These are phyloP conservation scores for Tulasnella sp. DNA, from an alignment of 768 basidiomycete species.

Conservation along the genomic window DNA sequence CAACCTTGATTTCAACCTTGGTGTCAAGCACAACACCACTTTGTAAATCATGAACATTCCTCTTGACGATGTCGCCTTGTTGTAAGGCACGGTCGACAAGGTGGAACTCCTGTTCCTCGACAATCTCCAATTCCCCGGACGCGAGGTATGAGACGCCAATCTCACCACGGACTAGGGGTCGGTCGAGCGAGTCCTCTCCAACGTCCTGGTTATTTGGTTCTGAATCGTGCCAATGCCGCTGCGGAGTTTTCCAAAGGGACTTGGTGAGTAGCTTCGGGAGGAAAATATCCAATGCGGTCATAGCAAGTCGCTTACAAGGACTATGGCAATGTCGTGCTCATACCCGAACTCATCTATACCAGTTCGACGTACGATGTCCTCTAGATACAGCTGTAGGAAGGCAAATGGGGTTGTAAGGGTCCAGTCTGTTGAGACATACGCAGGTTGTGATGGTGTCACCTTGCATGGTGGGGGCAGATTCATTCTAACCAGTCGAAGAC, in stretches of 20 bases:
- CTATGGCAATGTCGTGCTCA: conserved; percentile 41
- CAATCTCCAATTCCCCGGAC: conserved; percentile 49
- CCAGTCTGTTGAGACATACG: too few relatives aligned
- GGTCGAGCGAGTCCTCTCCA: conserved; percentile 53
- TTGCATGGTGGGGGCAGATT: neutral
- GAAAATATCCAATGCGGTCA: neutral
- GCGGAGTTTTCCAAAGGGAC: neutral
- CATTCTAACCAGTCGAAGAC: too few relatives aligned
- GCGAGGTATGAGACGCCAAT: conserved; percentile 66
- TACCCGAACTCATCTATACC: conserved; percentile 25
- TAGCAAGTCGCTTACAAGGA: conserved; percentile 40
- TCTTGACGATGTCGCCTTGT: conserved; percentile 73
- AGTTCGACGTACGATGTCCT: conserved; percentile 45
- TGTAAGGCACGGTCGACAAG: conserved; percentile 70
- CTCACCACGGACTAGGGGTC: conserved; percentile 65
- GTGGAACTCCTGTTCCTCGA: conserved; percentile 52
- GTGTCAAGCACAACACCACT: conserved; percentile 64
- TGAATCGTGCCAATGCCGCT: conserved; percentile 86
- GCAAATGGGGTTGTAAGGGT: too few relatives aligned
- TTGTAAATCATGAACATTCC: conserved; percentile 56
- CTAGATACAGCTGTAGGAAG: conserved; percentile 44
- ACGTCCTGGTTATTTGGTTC: conserved; percentile 43
- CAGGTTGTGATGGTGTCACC: neutral
- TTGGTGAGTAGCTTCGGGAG: neutral
- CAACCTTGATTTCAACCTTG: conserved; percentile 52